Base-by-base conservation (phyloP, 345 rosid genomes). In the Aurinia saxatilis region DNA sequence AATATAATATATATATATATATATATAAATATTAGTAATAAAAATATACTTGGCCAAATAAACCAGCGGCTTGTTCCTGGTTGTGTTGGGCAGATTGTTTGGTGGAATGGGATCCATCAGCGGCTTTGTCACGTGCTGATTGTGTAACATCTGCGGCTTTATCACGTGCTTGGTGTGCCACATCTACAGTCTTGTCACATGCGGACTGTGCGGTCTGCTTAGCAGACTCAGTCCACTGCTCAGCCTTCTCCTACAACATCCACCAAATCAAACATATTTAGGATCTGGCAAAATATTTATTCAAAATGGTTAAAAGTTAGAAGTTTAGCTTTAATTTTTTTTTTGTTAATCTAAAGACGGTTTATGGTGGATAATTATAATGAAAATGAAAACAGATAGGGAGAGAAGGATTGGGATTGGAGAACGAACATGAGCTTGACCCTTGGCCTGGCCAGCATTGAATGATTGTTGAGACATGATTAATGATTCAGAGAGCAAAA, bases 391-490 rank as follows among this genome's bases (percentile, higher is more conserved):
- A 21, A 21, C 4, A n/a, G n/a, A n/a, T n/a, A n/a, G 6, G 5
- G 6, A 27, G 6, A 44, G 3, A 44, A 58, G 19, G 7, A 45
- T 33, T 15, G 7, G 2, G 13, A 16, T 39, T 0, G 2, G 23
- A 23, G 19, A 44, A 69, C 63, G 15, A 0, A 69, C 73, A 10
- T 54, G 68, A 48, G 70, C 57, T 40, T 71, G 69, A 59, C 70
- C 75, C 27, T 14, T 71, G 27, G 45, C 38, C 19, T 71, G 70
- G 8, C 70, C 70, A 33, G 75, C 65, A 15, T 71, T 56, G 54
- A 71, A 71, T 53, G 67, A 53, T 56, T 71, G 75, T 49, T 71
- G 75, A 1, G 75, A 71, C 75, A 71, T 71, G 27, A 46, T 44
- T 61, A 42, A 14, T 68, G 49, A 53, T 61, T 50, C 27, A 21